Base-by-base conservation (phyloP, 1,284 basidiomycete genomes). In the Lentinus polychrous region DNA sequence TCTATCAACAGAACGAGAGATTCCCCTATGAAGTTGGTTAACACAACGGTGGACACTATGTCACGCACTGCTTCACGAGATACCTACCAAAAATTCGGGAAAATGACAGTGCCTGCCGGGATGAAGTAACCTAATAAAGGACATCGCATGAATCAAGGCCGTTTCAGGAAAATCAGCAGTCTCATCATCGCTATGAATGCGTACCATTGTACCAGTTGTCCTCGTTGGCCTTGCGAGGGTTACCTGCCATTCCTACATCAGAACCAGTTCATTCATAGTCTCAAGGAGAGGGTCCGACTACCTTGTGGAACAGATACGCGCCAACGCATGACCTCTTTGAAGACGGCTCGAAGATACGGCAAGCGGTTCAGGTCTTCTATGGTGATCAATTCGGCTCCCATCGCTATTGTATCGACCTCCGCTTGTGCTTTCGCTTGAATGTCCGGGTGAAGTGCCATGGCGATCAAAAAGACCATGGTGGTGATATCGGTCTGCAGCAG, bases 401-500 rank as follows among this genome's bases (percentile, higher is more conserved):
- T 61, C n/a, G 60, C 46, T n/a, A 68, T 58, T 15, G 45, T 43
- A 54, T 69, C 66, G 40, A 69, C 51, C 49, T 68, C 64, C 15
- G 57, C 59, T 51, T 65, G 66, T n/a, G 66, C 66, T 23, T 56
- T 57, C n/a, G 49, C 44, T 46, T 63, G 64, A 23, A 62, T 53
- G 8, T 63, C 61, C 2, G 64, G 66, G 50, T 59, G 56, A 31
- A 55, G 48, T 0, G 63, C 58, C 64, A 68, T 63, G 10, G 63
- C 57, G 42, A 67, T 49, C 35, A 59, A 44, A 41, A 61, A 53
- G 17, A 53, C 53, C 15, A 14, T 20, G 4, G 48, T 27, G 10
- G 40, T 32, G 17, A 45, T 23, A 22, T 36, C 32, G n/a, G 46
- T 47, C 49, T 51, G 15, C 22, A 40, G 14, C 4, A 27, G 27